A percentile compares a stretch with the other conserved stretches of the same genome.
Conservation (phyloP, 2,329 filamentous ascomycete species). For the Verticillium dahliae region DNA sequence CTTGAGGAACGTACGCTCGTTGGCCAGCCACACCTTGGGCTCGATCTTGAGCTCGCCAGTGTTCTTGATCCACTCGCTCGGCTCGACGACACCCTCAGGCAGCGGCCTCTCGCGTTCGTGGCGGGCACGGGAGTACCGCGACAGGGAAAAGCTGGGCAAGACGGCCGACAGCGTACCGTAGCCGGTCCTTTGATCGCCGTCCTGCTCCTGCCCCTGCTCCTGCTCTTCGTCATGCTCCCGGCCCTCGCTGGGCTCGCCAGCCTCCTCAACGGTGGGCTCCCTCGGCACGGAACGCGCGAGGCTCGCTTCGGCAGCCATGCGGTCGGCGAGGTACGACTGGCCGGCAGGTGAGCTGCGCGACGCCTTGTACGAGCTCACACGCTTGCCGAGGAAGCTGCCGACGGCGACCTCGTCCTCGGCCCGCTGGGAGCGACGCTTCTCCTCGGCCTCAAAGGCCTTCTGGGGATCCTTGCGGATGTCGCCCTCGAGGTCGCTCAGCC, state of each 20-base stretch:
- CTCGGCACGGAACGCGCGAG: slow-evolving; percentile 20
- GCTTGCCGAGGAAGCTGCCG: slow-evolving; percentile 72
- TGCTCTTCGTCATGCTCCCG: slow-evolving; percentile 5
- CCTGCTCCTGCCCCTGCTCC: slow-evolving; percentile 19
- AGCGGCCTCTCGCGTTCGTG: slow-evolving; percentile 48
- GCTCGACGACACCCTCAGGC: slow-evolving; percentile 83
- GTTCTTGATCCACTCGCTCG: slow-evolving; percentile 88
- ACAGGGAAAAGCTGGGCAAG: slow-evolving; percentile 76
- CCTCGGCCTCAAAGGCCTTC: slow-evolving; percentile 83
- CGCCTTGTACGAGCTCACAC: slow-evolving; percentile 43
- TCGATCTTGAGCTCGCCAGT: slow-evolving; percentile 86
- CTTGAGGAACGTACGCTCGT: slow-evolving; percentile 96
- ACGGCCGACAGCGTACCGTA: slow-evolving; percentile 61
- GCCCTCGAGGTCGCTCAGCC: slow-evolving; percentile 83
- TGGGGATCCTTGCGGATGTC: slow-evolving; percentile 94
- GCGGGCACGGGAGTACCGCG: slow-evolving; percentile 61
- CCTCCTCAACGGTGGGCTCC: slow-evolving; percentile 5
- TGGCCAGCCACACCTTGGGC: slow-evolving; percentile 97
- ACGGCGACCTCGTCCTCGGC: slow-evolving; percentile 86
- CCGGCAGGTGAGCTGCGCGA: slow-evolving; percentile 60
- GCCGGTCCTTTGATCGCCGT: slow-evolving; percentile 25
- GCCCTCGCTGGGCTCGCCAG: slow-evolving; percentile 17
- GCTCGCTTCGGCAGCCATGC: slow-evolving; percentile 39
- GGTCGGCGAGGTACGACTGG: slow-evolving; percentile 57
- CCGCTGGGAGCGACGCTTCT: slow-evolving; percentile 71